phyloP scores from a whole-genome alignment of 805 yeast species.

The Debaryomyces maramus region DNA sequence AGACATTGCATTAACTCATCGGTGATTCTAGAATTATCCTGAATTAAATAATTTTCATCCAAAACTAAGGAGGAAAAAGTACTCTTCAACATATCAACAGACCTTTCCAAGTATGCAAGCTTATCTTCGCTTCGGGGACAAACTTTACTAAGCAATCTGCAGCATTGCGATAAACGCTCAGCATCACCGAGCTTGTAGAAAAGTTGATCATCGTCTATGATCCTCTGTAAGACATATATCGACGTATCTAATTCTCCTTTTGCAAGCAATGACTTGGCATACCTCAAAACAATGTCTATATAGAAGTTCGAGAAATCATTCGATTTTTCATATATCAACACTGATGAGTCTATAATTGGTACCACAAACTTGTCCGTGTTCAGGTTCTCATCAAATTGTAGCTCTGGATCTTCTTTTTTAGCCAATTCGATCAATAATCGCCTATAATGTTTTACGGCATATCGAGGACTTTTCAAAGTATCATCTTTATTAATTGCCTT shows the following conservation, averaged over 20 bases:
- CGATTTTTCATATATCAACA: slow-evolving; percentile 29
- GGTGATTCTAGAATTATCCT: slow-evolving; percentile 28
- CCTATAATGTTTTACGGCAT: slow-evolving; percentile 45
- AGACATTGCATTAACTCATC: slow-evolving; percentile 37
- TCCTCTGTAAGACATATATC: slow-evolving; percentile 23
- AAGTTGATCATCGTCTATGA: slow-evolving; percentile 37
- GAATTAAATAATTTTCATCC: slow-evolving; percentile 25
- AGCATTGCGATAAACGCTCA: slow-evolving; percentile 40
- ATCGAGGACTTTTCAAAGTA: slow-evolving; percentile 39
- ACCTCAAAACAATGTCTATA: slow-evolving; percentile 41
- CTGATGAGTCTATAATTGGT: slow-evolving; percentile 34
- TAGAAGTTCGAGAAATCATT: slow-evolving; percentile 40
- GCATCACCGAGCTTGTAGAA: slow-evolving; percentile 41
- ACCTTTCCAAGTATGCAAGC: slow-evolving; percentile 26
- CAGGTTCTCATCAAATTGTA: slow-evolving; percentile 26
- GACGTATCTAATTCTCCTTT: slow-evolving; percentile 37
- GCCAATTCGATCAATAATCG: slow-evolving; percentile 37
- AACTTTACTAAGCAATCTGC: slow-evolving; percentile 34
- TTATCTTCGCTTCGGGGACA: slow-evolving; percentile 18
- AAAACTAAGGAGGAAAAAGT: slow-evolving; percentile 27
- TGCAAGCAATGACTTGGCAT: slow-evolving; percentile 41
- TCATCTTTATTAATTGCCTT: slow-evolving; percentile 47
- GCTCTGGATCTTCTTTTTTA: slow-evolving; percentile 22
- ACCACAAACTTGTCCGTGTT: slow-evolving; percentile 28
- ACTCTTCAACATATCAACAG: slow-evolving; percentile 32